Base-by-base conservation (phyloP, 164 flowering plant species). In the Macadamia tetraphylla region DNA sequence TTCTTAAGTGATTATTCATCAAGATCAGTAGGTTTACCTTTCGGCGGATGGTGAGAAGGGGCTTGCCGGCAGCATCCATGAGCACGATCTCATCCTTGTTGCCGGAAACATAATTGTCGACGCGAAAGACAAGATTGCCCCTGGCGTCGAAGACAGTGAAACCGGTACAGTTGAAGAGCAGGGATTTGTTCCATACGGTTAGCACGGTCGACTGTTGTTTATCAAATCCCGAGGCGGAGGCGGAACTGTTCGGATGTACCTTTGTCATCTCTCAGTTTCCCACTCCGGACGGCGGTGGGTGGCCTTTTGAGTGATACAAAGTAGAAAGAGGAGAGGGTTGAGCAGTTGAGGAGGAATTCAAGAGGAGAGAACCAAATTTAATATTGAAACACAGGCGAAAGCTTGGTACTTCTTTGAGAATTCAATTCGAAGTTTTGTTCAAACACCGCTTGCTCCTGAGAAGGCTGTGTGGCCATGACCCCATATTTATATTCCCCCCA, bases 161-260 rank as follows among this genome's bases (percentile, higher is more conserved):
- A 5, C 98, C 98, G 23, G 76, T 82, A 67, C 96, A 87, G 70
- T 82, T 92, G 70, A 86, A 77, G 12, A 92, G 80, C 31, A 92
- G 73, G 0, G 98, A 92, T 66, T 90, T 92, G 75, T 80, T 90
- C 98, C 98, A 92, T 15, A 92, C 98, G 0, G 96, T 92, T 9
- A 90, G 74, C 12, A 77, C 82, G 1, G 67, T 65, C 56, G 29
- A 70, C 23, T 55, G 42, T 4, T n/a, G 46, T 3, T 14, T 58
- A 10, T 13, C 64, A 15, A 52, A 29, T 23, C 2, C 64, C 48
- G 51, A 46, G 12, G 8, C 51, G 13, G 51, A 1, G 6, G 58
- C 31, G 9, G 51, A 13, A 0, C 67, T 64, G 30, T 74, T 77
- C 13, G 79, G 79, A 13, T 66, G 51, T 23, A 72, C 73, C 66